A percentile compares a stretch with the other conserved stretches of the same genome.
phyloP scores from a whole-genome alignment of 192 early-diverging fungal genomes.

The Coemansia nantahalensis region DNA sequence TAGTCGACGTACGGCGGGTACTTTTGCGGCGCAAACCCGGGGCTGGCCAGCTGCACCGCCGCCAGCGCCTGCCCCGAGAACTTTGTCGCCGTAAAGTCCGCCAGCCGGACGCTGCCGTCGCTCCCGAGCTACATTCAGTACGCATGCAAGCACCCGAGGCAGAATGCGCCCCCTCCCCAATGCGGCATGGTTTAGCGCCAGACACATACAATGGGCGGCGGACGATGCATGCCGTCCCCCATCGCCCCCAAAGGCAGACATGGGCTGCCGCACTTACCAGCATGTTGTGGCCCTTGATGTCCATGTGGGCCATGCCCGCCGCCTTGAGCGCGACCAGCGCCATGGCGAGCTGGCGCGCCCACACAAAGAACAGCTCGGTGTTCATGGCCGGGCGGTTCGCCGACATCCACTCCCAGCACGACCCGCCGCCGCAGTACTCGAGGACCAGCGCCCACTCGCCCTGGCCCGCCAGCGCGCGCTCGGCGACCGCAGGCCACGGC shows the following conservation, averaged over 20 bases:
- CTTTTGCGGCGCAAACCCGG: conserved; percentile 20
- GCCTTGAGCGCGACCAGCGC: conserved; percentile 55
- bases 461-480: conserved; percentile 16
- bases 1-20: conserved; percentile 48
- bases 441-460: conserved; percentile 55
- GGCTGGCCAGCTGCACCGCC: conserved; percentile 17
- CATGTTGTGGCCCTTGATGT: conserved; percentile 64
- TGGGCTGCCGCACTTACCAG: conserved; percentile 38
- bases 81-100: conserved; percentile 50
- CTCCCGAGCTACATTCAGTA: conserved; percentile 28
- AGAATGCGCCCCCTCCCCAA: too few relatives aligned
- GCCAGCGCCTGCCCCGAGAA: conserved; percentile 32
- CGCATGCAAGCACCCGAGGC: background rate
- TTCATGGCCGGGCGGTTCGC: conserved; percentile 38
- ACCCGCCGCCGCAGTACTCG: conserved; percentile 57
- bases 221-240: too few relatives aligned
- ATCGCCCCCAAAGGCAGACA: too few relatives aligned
- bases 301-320: conserved; percentile 56
- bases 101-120: conserved; percentile 44
- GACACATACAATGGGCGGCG: too few relatives aligned
- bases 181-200: too few relatives aligned
- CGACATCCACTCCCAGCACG: conserved; percentile 59
- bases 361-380: conserved; percentile 53
- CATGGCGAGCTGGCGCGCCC: conserved; percentile 56
- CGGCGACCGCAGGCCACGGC: conserved; percentile 29